A percentile compares a stretch with the other conserved stretches of the same genome.
phyloP scores from a whole-genome alignment of 2,329 filamentous ascomycete species.

The Ceratocystis ficicola region DNA sequence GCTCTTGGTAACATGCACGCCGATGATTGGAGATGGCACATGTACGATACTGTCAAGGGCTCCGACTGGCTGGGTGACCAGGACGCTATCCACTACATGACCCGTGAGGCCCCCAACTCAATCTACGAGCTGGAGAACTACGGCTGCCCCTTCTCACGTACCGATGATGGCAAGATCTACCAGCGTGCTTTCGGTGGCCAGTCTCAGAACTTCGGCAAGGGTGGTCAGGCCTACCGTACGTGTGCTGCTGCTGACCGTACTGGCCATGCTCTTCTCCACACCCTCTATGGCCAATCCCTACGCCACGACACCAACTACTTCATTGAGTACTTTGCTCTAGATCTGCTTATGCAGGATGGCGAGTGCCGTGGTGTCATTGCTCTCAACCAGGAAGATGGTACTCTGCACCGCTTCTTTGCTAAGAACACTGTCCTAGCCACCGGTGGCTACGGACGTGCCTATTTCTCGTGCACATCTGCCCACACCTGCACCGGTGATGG shows the following conservation, averaged over 20 bases:
- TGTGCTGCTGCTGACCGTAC: slow-evolving; percentile 94
- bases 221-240: slow-evolving; percentile 94
- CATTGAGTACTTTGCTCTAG: slow-evolving; percentile 96
- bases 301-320: slow-evolving; percentile 99
- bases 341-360: slow-evolving; percentile 94
- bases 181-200: slow-evolving; percentile 98
- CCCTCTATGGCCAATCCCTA: slow-evolving; percentile 92
- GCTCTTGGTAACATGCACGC: slow-evolving; percentile 92
- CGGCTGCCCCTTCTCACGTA: slow-evolving; percentile 92
- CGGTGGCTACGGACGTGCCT: slow-evolving; percentile 92
- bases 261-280: slow-evolving; percentile 94
- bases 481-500: slow-evolving; percentile 98
- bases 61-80: slow-evolving; percentile 97
- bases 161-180: slow-evolving; percentile 94
- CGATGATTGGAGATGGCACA: slow-evolving; percentile 98
- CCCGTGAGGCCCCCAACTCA: slow-evolving; percentile 77
- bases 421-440: slow-evolving; percentile 96
- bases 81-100: slow-evolving; percentile 98
- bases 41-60: slow-evolving; percentile 98
- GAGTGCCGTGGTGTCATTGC: slow-evolving; percentile 93
- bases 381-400: slow-evolving; percentile 98
- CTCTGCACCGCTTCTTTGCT: slow-evolving; percentile 88
- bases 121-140: slow-evolving; percentile 96
- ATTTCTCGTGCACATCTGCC: slow-evolving; percentile 96
- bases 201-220: slow-evolving; percentile 88